Evolutionary conservation across 1,284 basidiomycete species (phyloP), one percentile per base, ranked within the genome.

Genomic region (Pisolithus thermaeus): DNA sequence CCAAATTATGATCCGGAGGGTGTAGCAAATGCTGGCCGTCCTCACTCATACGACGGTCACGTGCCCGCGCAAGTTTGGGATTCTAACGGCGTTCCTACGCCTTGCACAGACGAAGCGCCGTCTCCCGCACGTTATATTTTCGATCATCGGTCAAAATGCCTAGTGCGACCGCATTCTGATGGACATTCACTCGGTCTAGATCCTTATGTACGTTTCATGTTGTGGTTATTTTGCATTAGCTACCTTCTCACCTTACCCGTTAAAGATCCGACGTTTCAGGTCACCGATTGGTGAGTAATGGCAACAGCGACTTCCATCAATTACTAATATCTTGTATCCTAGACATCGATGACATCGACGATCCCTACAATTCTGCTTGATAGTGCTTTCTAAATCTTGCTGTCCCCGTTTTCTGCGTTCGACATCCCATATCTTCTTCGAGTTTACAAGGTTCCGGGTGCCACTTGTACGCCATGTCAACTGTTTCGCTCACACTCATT

Each of bases 91-190:
- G 36, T 1, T 23, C 66, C 61, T 42, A 47, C 53, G 6, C 47
- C 50, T 25, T 35, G 30, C 20, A 30, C 46, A 20, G 32, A 49
- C 12, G 51, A 52, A n/a, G 23, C 32, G 8, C 55, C 51, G 2
- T 58, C 48, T 32, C 43, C 53, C n/a, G 62, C 42, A 16, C 42
- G 16, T 5, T 69, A 61, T n/a, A 44, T 66, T 32, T 68, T 67
- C 27, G 66, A 66, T 30, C 55, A 46, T 18, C 61, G 49, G 23
- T 65, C 61, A n/a, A 52, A 68, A 50, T 47, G 55, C 41, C 54
- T 67, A 1, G 60, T 70, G n/a, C 56, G 65, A 38, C 56, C 68
- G 18, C 64, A 61, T 23, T 66, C 65, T 2, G 64, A 66, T 20
- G 66, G 68, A 7, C 54, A 63, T 41, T 50, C 37, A 5, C 51